phyloP scores from a whole-genome alignment of 2,329 filamentous ascomycete genomes.

The Cercospora citrullina region DNA sequence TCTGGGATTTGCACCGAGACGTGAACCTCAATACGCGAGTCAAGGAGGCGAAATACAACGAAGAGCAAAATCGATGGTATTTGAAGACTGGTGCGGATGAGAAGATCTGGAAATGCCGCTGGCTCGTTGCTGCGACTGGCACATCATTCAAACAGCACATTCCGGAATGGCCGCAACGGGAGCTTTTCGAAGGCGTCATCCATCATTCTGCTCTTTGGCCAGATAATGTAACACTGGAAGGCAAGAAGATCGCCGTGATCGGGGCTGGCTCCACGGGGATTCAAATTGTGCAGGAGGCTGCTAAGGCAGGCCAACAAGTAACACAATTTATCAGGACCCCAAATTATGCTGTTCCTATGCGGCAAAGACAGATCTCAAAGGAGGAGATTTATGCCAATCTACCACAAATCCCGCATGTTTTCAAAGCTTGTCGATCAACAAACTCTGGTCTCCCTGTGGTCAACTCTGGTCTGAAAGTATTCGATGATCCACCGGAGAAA shows the following conservation, averaged over 20 bases:
- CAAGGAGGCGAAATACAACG: conserved; percentile 50
- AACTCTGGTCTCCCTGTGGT: conserved; percentile 51
- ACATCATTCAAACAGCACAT: conserved; percentile 43
- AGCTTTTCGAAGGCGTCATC: conserved; percentile 43
- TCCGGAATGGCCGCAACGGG: conserved; percentile 40
- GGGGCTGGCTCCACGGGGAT: conserved; percentile 44
- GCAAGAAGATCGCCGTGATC: conserved; percentile 37
- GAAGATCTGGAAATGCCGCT: conserved; percentile 34
- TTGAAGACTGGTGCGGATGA: conserved; percentile 11
- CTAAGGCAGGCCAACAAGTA: conserved; percentile 41
- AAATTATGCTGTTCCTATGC: conserved; percentile 64
- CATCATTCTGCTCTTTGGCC: conserved; percentile 48
- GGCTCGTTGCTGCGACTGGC: conserved; percentile 44
- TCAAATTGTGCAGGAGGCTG: conserved; percentile 38
- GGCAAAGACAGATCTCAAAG: conserved; percentile 49
- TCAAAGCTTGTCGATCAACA: conserved; percentile 19
- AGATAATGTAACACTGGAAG: conserved; percentile 36
- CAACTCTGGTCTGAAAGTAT: conserved; percentile 56
- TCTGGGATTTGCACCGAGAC: conserved; percentile 58
- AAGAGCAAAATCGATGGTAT: conserved; percentile 30
- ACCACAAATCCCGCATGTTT: conserved; percentile 12
- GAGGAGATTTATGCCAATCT: conserved; percentile 42
- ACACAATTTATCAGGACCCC: conserved; percentile 66
- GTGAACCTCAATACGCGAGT: conserved; percentile 59
- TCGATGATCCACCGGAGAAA: conserved; percentile 44